Conservation (phyloP, 371 early-diverging fungal species). For the Vittaforma corneae region DNA sequence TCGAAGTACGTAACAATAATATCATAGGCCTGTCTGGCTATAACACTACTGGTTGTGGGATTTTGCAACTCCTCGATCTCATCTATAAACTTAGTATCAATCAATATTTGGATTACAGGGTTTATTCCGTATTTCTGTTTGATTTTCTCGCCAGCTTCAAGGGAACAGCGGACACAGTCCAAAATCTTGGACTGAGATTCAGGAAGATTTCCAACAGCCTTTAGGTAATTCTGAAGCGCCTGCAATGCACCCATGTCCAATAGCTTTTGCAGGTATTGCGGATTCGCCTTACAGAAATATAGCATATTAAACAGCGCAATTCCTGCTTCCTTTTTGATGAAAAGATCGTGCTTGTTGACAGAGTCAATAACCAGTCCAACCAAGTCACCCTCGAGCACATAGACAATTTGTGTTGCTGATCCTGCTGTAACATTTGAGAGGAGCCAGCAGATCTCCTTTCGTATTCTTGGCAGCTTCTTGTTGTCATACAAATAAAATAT, state of each 20-base stretch:
- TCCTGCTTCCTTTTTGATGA: conserved; percentile 95
- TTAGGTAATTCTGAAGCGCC: conserved; percentile 78
- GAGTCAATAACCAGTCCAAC: conserved; percentile 78
- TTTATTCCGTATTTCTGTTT: conserved; percentile 60
- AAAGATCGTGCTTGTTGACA: conserved; percentile 75
- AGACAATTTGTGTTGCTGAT: conserved; percentile 75
- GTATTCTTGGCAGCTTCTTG: conserved; percentile 73
- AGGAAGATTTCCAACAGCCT: conserved; percentile 60
- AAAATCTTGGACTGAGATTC: conserved; percentile 82
- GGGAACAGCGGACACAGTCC: conserved; percentile 85
- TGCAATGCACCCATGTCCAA: conserved; percentile 77
- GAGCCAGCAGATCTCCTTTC: conserved; percentile 99
- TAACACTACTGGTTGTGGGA: conserved; percentile 15
- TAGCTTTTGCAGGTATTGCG: conserved; percentile 62
- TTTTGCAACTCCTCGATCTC: conserved; percentile 56
- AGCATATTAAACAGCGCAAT: conserved; percentile 85
- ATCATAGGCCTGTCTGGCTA: conserved; percentile 47
- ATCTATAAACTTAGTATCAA: conserved; percentile 37
- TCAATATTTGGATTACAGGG: conserved; percentile 37
- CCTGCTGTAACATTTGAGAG: conserved; percentile 99
- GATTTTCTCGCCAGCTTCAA: conserved; percentile 75
- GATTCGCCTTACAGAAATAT: conserved; percentile 25
- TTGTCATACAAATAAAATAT: conserved; percentile 69
- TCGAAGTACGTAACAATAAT: conserved; percentile 55
- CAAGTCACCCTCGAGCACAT: conserved; percentile 79